Percentiles rank a stretch among this genome's conserved stretches.
These are phyloP conservation scores for Anisogramma anomala DNA, from an alignment of 2,329 filamentous ascomycete species.

Conservation along the genomic window DNA sequence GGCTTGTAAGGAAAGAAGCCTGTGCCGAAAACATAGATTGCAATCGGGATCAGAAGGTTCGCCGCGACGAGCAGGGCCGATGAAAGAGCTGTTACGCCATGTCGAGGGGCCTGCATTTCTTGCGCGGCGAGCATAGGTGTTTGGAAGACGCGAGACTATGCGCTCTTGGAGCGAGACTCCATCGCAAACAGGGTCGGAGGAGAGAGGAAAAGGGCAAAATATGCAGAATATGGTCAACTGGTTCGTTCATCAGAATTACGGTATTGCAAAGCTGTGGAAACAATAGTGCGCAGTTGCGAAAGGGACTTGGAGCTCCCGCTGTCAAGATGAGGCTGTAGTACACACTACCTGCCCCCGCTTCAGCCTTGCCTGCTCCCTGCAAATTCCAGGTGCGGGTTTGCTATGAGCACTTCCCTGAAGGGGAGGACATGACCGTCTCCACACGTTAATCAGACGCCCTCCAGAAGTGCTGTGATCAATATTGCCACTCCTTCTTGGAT, in stretches of 20 bases:
- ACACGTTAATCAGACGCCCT: not conserved
- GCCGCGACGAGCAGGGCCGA: slow-evolving; percentile 46
- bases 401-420: not conserved
- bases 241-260: not conserved
- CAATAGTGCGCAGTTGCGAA: not conserved
- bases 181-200: slow-evolving; percentile 6
- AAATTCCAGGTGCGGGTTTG: not conserved
- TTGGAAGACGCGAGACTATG: slow-evolving; percentile 4
- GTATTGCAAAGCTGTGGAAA: not conserved
- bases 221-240: not conserved
- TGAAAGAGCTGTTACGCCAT: slow-evolving; percentile 21
- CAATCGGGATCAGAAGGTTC: slow-evolving; percentile 66
- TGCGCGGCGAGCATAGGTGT: slow-evolving; percentile 3
- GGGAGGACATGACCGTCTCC: no score
- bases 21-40: slow-evolving; percentile 66
- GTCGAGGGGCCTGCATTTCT: slow-evolving; percentile 20
- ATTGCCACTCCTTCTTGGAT: no score
- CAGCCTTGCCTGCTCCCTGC: slow-evolving; percentile 13
- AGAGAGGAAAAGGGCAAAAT: not conserved
- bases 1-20: slow-evolving; percentile 99
- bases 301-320: no score
- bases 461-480: not conserved
- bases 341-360: slow-evolving; percentile 5
- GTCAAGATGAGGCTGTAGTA: no score
- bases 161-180: slow-evolving; percentile 7